These are phyloP conservation scores for Cephalotrichum gorgonifer DNA, from an alignment of 2,329 filamentous ascomycete genomes.

Conservation along the genomic window DNA sequence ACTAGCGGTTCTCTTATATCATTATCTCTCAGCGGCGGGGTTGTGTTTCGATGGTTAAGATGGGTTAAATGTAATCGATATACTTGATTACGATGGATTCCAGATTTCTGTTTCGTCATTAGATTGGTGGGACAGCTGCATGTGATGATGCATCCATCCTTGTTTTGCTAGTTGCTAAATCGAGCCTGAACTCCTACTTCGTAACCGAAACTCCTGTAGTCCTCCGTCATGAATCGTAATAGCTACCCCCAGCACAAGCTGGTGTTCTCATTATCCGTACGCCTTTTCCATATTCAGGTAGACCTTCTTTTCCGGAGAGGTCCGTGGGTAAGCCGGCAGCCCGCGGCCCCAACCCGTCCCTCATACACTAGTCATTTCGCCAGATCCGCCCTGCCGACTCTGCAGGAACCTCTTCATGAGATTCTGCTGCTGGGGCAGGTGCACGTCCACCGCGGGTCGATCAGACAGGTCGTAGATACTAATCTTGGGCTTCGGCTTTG, in stretches of 20 bases:
- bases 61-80: background rate
- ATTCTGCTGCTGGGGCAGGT: conserved; percentile 32
- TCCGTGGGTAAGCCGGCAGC: too few relatives aligned
- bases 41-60: background rate
- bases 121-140: background rate
- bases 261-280: too few relatives aligned
- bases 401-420: conserved; percentile 39
- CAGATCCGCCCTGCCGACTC: conserved; percentile 12
- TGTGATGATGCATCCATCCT: background rate
- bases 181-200: background rate
- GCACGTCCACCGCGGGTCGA: conserved; percentile 22
- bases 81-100: background rate
- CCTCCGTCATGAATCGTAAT: background rate
- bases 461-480: conserved; percentile 34
- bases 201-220: background rate
- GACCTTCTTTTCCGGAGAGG: too few relatives aligned
- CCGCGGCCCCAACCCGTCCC: too few relatives aligned
- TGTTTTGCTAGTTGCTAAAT: background rate
- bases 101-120: background rate
- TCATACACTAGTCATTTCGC: background rate
- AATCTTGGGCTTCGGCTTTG: conserved; percentile 43
- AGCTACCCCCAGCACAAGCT: too few relatives aligned
- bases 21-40: background rate
- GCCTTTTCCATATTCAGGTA: too few relatives aligned
- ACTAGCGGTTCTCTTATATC: background rate